A percentile compares a stretch with the other conserved stretches of the same genome.
Evolutionary conservation across 129 eudicot genomes (phyloP).

Genomic region (Arctium minus): DNA sequence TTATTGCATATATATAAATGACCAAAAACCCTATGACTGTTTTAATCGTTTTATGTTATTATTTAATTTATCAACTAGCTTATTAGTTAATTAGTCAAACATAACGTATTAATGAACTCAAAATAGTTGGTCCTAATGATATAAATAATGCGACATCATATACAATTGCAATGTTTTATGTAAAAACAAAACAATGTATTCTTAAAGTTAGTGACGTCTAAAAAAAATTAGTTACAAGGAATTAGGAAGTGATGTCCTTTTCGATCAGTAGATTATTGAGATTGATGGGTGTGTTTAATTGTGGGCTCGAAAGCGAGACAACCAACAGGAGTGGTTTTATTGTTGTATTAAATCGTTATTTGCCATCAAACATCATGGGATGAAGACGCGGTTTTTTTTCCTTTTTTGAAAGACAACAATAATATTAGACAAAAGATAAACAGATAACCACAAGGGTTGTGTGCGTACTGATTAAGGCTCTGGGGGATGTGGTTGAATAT

Average conservation of each 20-base stretch:
- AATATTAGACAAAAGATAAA: no score
- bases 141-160: not conserved
- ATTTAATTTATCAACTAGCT: not conserved
- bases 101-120: not conserved
- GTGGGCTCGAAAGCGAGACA: not conserved
- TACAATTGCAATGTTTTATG: not conserved
- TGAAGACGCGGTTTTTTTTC: not conserved
- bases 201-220: not conserved
- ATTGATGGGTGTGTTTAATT: conserved; percentile 3
- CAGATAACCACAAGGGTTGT: no score
- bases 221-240: not conserved
- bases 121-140: not conserved
- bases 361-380: not conserved
- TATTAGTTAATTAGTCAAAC: not conserved
- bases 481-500: no score
- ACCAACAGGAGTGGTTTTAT: not conserved
- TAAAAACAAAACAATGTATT: not conserved
- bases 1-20: no score
- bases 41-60: no score
- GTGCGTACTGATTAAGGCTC: no score
- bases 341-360: not conserved
- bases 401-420: no score
- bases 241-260: not conserved
- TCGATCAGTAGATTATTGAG: not conserved
- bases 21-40: not conserved